Base-by-base conservation (phyloP, 352 stramenopile genomes). In the Phytophthora constricta region DNA sequence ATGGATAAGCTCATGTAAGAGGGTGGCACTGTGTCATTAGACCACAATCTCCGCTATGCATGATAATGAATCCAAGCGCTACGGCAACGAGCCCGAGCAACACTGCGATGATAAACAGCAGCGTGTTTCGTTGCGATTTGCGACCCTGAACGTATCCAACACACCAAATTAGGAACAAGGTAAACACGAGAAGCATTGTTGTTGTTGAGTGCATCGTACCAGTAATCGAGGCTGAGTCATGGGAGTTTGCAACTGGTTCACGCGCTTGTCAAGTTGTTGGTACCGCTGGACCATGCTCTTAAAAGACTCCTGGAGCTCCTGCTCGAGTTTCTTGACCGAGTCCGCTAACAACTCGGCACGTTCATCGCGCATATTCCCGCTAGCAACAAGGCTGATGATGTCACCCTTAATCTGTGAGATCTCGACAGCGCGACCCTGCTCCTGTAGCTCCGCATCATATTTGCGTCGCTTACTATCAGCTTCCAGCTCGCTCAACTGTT, bases 361-460 rank as follows among this genome's bases (percentile, higher is more conserved):
- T 50, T 96, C 80, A 16, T 94, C 86, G 16, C 80, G 73, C 27
- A 96, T 80, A 42, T 88, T 89, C 5, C 76, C 70, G 22, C 71
- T 90, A 5, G 88, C 77, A 11, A 88, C 74, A 19, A 94, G 59
- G 41, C 80, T 85, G 3, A 92, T 80, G 50, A 93, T 79, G 34
- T 95, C 80, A 0, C 77, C 82, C 61, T 89, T 90, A 46, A 93
- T 79, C 54, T 93, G 83, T 42, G 81, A 81, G n/a, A 93, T 79
- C 52, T 95, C 88, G 28, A 92, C 79, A 17, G 76, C 78, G 7
- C 83, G 80, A 31, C 72, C 76, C 65, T 96, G 83, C 49, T 96
- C 88, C 55, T 91, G 75, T 31, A 96, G 68, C n/a, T 93, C 86
- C 2, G 80, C 70, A 57, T 96, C 88, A 63, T 95, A 88, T 50